Evolutionary conservation across 352 stramenopile species (phyloP).

Genomic region (Phytophthora idaei): DNA sequence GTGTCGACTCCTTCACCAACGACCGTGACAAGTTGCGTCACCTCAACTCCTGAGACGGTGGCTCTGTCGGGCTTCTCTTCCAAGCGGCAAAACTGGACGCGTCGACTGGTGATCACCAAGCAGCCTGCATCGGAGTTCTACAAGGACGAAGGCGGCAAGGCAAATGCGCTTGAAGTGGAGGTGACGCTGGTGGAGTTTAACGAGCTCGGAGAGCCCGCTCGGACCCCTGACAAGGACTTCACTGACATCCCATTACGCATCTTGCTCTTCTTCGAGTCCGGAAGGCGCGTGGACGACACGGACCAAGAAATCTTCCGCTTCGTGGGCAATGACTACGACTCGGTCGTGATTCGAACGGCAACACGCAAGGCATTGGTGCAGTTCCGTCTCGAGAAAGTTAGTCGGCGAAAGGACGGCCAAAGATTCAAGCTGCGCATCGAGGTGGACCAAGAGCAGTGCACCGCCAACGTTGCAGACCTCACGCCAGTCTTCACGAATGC

Average conservation of each 20-base stretch:
- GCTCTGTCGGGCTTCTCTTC: constrained; percentile 10
- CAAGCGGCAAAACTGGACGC: constrained; percentile 64
- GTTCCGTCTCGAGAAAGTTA: constrained; percentile 89
- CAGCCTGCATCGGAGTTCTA: constrained; percentile 88
- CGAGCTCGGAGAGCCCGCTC: constrained; percentile 61
- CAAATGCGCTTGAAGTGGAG: constrained; percentile 81
- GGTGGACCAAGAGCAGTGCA: constrained; percentile 85
- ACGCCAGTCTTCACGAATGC: constrained; percentile 85
- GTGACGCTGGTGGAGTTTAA: constrained; percentile 86
- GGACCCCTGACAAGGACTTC: constrained; percentile 74
- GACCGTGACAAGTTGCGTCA: constrained; percentile 6
- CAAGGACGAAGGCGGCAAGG: constrained; percentile 89
- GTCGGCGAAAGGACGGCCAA: constrained; percentile 83
- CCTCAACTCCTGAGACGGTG: constrained; percentile 13
- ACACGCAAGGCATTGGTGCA: constrained; percentile 73
- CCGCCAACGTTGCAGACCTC: constrained; percentile 76
- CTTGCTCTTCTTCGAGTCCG: constrained; percentile 84
- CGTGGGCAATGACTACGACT: constrained; percentile 87
- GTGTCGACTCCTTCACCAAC: constrained; percentile 15
- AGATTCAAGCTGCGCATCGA: constrained; percentile 87
- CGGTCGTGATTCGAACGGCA: constrained; percentile 68
- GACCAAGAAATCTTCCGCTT: constrained; percentile 90
- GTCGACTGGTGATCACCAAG: constrained; percentile 84
- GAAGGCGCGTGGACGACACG: constrained; percentile 82
- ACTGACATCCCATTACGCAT: constrained; percentile 83